These are phyloP conservation scores for Camellia granthamiana DNA, from an alignment of 148 eudicot species.

Conservation along the genomic window DNA sequence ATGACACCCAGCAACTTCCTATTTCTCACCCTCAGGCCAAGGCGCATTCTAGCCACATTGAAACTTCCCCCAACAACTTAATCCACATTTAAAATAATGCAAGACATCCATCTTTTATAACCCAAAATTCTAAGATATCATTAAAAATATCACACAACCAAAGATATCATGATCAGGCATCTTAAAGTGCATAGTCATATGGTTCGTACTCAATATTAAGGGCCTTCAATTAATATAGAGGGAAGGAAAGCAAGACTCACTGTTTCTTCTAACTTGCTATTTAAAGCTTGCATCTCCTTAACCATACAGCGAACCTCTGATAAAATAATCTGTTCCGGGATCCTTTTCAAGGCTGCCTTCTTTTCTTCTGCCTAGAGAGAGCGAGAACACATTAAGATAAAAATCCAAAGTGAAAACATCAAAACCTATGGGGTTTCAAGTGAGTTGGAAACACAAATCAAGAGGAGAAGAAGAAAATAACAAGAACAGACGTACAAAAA, in stretches of 20 bases:
- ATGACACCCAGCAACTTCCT: no score
- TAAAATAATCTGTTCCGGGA: constrained; percentile 84
- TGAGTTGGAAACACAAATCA: background rate
- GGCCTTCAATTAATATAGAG: background rate
- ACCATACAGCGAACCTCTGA: constrained; percentile 96
- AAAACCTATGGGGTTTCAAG: background rate
- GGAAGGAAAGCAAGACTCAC: constrained; percentile 40
- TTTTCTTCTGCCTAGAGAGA: constrained; percentile 53
- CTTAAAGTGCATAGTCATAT: background rate
- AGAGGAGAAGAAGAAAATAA: background rate
- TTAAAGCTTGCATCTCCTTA: constrained; percentile 84
- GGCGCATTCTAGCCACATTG: background rate
- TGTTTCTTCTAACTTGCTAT: constrained; percentile 72
- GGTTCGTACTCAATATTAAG: background rate
- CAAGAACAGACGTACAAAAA: background rate
- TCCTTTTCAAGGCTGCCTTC: constrained; percentile 57
- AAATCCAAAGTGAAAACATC: background rate
- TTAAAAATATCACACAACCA: background rate
- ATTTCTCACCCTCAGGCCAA: no score
- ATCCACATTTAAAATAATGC: background rate
- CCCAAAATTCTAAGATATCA: background rate
- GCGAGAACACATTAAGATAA: background rate
- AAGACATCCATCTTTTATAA: background rate
- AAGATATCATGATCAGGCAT: background rate
- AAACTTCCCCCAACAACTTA: background rate